Base-by-base conservation (phyloP, 140 eudicot species). In the Cichorium intybus region DNA sequence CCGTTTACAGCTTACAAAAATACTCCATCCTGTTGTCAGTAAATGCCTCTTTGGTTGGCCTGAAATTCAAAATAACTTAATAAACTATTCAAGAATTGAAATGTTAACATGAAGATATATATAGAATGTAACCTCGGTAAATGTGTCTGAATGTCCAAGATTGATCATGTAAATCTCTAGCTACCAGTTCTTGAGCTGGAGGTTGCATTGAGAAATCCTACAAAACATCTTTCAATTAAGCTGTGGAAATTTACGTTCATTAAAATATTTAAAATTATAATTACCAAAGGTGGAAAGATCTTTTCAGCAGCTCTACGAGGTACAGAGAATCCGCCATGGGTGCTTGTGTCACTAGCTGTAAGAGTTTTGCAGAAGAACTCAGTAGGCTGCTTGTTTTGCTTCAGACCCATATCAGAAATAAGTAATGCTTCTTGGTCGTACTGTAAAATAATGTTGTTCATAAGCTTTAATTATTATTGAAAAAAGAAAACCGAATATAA, bases 121-220 rank as follows among this genome's bases (percentile, higher is more conserved):
- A 4, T 16, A 50, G 26, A 24, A 28, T 9, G 24, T 22, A 57
- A 91, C 97, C 97, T 78, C 96, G 85, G 48, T 84, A 91, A 27
- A 91, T 87, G 81, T 91, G 97, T 70, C 95, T 79, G 65, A 91
- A 91, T 43, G 97, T 87, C 97, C 96, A 91, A 18, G 91, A 48
- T 68, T 91, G 97, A 72, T 89, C 91, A 77, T 91, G 97, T 71
- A 91, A 69, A 82, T 91, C 97, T 79, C 76, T 87, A 63, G 97
- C 96, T 17, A 80, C 79, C 46, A 91, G 61, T 73, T 87, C 97
- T 74, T 91, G 97, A 68, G 91, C 91, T 7, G 97, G 97, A 71
- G 97, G 97, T 87, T 91, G 97, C 97, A 91, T 87, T 20, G 96
- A 76, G 64, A 87, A 87, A 81, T 91, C 96, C 98, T 91, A 70